Percentiles rank a stretch among this genome's conserved stretches.
Evolutionary conservation across 208 protist species (phyloP).

Genomic region (Angomonas ambiguus): DNA sequence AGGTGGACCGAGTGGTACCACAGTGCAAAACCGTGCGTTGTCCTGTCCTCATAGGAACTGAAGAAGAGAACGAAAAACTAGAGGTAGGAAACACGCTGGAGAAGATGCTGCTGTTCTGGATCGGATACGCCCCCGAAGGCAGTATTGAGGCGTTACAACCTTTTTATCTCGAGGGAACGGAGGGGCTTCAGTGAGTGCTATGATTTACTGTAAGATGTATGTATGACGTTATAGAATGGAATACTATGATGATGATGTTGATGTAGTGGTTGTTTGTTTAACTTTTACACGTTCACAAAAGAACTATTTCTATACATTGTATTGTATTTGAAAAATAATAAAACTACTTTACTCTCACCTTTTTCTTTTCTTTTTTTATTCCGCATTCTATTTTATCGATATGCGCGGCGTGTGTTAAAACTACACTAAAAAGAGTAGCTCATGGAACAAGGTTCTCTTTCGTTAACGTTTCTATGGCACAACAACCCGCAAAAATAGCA

Average conservation of each 20-base stretch:
- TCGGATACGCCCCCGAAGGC: slow-evolving; percentile 46
- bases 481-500: slow-evolving; percentile 54
- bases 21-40: slow-evolving; percentile 20
- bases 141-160: slow-evolving; percentile 42
- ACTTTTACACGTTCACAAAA: neutral
- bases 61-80: slow-evolving; percentile 8
- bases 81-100: slow-evolving; percentile 24
- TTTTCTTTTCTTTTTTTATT: slow-evolving; percentile 3
- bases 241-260: neutral
- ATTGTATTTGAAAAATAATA: neutral
- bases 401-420: neutral
- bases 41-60: neutral
- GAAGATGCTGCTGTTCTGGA: slow-evolving; percentile 79
- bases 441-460: too few relatives aligned
- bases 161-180: slow-evolving; percentile 49
- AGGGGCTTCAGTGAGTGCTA: neutral
- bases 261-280: neutral
- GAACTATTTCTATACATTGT: neutral
- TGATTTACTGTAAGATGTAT: neutral
- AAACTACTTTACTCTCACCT: neutral
- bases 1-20: slow-evolving; percentile 22
- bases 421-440: neutral
- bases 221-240: neutral
- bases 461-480: slow-evolving; percentile 57
- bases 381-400: slow-evolving; percentile 12